phyloP scores from a whole-genome alignment of 31 red algal genomes.

The Porphyra umbilicalis region DNA sequence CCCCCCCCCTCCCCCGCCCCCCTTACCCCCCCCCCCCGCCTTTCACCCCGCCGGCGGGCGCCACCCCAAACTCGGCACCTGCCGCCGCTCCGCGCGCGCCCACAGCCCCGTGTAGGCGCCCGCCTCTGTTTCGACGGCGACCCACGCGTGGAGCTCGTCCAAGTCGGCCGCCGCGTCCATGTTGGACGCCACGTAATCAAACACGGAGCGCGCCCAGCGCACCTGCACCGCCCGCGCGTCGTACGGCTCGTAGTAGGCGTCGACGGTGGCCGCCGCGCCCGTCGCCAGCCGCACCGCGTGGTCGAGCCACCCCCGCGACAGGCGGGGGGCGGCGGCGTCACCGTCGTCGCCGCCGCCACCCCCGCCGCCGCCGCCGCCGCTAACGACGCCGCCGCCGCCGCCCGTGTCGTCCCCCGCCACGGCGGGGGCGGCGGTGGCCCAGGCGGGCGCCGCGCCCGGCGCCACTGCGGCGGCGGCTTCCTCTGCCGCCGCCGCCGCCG shows the following conservation, averaged over 20 bases:
- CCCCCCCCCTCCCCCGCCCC: too few relatives aligned
- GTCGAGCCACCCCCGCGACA: background rate
- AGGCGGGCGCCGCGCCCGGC: background rate
- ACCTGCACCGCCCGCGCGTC: background rate
- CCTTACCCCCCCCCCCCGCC: too few relatives aligned
- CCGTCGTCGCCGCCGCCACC: background rate
- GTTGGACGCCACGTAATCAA: background rate
- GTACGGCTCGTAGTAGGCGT: background rate
- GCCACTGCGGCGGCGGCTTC: background rate
- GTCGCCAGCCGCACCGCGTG: background rate
- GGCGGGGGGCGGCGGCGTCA: background rate
- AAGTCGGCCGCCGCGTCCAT: background rate
- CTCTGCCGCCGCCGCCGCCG: background rate
- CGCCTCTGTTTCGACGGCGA: background rate
- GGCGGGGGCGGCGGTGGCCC: background rate
- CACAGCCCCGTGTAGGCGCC: background rate
- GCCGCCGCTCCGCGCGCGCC: background rate
- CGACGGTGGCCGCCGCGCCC: background rate
- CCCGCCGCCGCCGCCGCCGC: background rate
- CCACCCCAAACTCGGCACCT: background rate
- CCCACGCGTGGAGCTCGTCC: background rate
- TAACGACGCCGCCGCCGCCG: background rate
- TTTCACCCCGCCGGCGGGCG: background rate
- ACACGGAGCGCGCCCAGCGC: background rate
- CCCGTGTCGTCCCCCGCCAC: background rate